Evolutionary conservation across 768 basidiomycete genomes (phyloP).

Genomic region (Tylopilus cervinicoccineus): DNA sequence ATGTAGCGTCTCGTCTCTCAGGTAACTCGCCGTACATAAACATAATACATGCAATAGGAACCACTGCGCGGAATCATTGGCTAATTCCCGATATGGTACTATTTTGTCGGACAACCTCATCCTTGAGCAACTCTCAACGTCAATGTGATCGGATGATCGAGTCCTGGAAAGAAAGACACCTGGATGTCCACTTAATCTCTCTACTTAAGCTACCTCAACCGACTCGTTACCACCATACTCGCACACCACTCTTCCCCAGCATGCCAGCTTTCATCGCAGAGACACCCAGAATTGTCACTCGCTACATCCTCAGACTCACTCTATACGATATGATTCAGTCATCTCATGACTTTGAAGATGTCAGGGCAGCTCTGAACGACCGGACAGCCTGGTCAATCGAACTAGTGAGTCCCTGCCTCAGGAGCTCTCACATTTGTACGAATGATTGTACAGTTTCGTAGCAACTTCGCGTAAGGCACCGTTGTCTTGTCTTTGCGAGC

Average conservation of each 20-base stretch:
- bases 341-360: slow-evolving; percentile 20
- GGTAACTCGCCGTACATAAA: too few relatives aligned
- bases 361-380: slow-evolving; percentile 14
- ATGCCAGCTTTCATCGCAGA: slow-evolving; percentile 10
- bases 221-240: neutral
- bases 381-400: slow-evolving; percentile 22
- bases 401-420: slow-evolving; percentile 3
- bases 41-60: too few relatives aligned
- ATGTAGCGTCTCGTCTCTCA: too few relatives aligned
- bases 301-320: slow-evolving; percentile 7
- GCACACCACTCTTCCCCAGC: neutral
- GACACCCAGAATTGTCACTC: neutral
- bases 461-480: slow-evolving; percentile 11
- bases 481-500: neutral
- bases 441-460: slow-evolving; percentile 9
- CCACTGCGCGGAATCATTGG: too few relatives aligned
- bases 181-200: neutral
- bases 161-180: neutral
- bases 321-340: slow-evolving; percentile 15
- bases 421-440: neutral
- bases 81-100: too few relatives aligned
- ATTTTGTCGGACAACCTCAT: too few relatives aligned
- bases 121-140: too few relatives aligned
- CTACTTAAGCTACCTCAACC: neutral
- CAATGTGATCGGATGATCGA: neutral